phyloP scores from a whole-genome alignment of 2,329 filamentous ascomycete genomes.

The Colletotrichum sp. region DNA sequence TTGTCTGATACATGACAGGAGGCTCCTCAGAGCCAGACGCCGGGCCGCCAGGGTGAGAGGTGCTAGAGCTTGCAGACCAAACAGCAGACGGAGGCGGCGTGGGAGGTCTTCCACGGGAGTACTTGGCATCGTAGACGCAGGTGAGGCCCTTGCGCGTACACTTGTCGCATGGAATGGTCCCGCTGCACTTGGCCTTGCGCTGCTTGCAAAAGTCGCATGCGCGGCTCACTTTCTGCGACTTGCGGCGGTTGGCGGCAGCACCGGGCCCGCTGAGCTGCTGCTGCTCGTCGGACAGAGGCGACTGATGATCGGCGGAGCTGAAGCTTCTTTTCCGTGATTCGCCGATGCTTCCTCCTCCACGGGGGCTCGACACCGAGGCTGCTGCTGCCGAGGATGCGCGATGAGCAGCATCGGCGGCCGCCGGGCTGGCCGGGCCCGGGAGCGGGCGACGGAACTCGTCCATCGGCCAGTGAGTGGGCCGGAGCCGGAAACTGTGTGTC shows the following conservation, averaged over 20 bases:
- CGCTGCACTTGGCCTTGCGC: conserved; percentile 42
- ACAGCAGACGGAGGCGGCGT: conserved; percentile 31
- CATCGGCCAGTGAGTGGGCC: background rate
- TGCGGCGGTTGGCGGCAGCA: conserved; percentile 20
- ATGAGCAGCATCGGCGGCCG: background rate
- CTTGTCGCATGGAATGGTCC: conserved; percentile 36
- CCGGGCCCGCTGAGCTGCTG: background rate
- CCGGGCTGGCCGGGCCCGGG: conserved; percentile 5
- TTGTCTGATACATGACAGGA: conserved; percentile 1
- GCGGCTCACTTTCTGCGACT: conserved; percentile 36
- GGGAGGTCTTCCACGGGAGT: conserved; percentile 36
- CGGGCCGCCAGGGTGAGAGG: background rate
- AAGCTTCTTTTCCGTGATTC: conserved; percentile 11
- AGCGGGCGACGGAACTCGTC: conserved; percentile 10
- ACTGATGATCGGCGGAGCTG: conserved; percentile 12
- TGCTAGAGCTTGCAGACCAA: background rate
- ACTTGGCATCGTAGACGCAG: conserved; percentile 36
- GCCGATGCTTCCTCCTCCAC: background rate
- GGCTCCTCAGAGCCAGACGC: background rate
- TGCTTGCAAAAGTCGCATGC: conserved; percentile 44
- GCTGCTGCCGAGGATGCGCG: conserved; percentile 4
- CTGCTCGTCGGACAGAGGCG: conserved; percentile 7
- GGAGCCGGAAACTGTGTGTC: background rate
- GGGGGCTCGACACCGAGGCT: background rate
- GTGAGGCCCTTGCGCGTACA: conserved; percentile 30